Evolutionary conservation across 1,139 yeast species (phyloP).

Genomic region (Candida sp.): DNA sequence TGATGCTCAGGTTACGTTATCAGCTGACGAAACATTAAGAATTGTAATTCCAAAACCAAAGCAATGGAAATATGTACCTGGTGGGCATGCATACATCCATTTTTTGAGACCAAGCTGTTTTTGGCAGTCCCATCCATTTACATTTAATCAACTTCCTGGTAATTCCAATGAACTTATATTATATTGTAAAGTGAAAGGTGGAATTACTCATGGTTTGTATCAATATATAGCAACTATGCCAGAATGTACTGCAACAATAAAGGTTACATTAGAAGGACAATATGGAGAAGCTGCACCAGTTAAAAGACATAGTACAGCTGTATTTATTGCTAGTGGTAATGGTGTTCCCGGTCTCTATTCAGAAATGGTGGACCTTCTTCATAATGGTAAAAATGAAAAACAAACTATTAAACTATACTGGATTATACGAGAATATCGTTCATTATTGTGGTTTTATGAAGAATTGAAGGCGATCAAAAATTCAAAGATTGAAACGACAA

Average conservation of each 20-base stretch:
- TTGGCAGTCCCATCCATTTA: conserved; percentile 37
- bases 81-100: conserved; percentile 47
- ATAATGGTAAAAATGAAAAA: conserved; percentile 11
- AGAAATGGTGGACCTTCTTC: conserved; percentile 14
- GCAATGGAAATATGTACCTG: conserved; percentile 38
- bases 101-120: conserved; percentile 43
- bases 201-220: conserved; percentile 26
- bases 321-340: conserved; percentile 37
- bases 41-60: conserved; percentile 34
- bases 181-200: conserved; percentile 29
- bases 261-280: conserved; percentile 36
- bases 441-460: conserved; percentile 32
- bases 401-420: conserved; percentile 28
- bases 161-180: conserved; percentile 20
- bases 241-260: conserved; percentile 19
- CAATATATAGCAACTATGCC: conserved; percentile 23
- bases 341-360: conserved; percentile 43
- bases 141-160: conserved; percentile 22
- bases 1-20: conserved; percentile 27
- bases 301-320: conserved; percentile 24
- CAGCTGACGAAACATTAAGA: conserved; percentile 36
- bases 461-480: conserved; percentile 24
- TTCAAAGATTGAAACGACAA: conserved; percentile 22
- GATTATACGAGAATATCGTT: conserved; percentile 31
- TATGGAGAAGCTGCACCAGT: conserved; percentile 31